Percentiles rank a stretch among this genome's conserved stretches.
These are phyloP conservation scores for Pyrrhoderma lamaoense DNA, from an alignment of 1,284 basidiomycete genomes.

Conservation along the genomic window DNA sequence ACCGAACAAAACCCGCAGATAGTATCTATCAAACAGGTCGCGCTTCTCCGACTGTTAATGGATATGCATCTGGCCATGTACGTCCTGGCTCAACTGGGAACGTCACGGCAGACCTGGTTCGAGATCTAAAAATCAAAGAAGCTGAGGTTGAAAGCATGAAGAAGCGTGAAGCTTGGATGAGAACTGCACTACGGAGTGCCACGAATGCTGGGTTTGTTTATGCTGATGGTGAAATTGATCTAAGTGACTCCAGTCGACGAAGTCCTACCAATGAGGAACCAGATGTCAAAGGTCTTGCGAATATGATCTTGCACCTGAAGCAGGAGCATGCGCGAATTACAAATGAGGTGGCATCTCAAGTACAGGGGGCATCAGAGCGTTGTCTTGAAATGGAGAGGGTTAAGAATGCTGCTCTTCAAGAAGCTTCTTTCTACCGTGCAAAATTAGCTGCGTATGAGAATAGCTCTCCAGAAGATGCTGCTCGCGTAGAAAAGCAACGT, in stretches of 20 bases:
- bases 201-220: slow-evolving; percentile 78
- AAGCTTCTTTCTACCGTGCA: slow-evolving; percentile 94
- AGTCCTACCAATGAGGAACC: slow-evolving; percentile 29
- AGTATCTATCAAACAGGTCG: slow-evolving; percentile 52
- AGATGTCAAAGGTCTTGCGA: slow-evolving; percentile 47
- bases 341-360: slow-evolving; percentile 70
- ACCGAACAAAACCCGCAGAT: slow-evolving; percentile 44
- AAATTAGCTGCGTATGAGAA: slow-evolving; percentile 85
- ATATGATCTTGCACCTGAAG: slow-evolving; percentile 80
- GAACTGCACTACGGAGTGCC: slow-evolving; percentile 73
- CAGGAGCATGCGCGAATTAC: slow-evolving; percentile 85
- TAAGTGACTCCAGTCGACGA: slow-evolving; percentile 32
- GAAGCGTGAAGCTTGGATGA: slow-evolving; percentile 84
- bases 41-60: slow-evolving; percentile 51
- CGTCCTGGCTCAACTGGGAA: slow-evolving; percentile 55
- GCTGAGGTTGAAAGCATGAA: slow-evolving; percentile 71
- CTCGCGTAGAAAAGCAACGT: slow-evolving; percentile 77
- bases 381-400: slow-evolving; percentile 77
- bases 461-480: slow-evolving; percentile 56
- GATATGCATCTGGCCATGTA: slow-evolving; percentile 35
- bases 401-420: slow-evolving; percentile 79
- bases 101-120: slow-evolving; percentile 64
- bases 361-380: slow-evolving; percentile 69
- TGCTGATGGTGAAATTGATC: slow-evolving; percentile 44
- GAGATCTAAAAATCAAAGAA: slow-evolving; percentile 76